Percentiles rank a stretch among this genome's conserved stretches.
phyloP scores from a whole-genome alignment of 2,329 filamentous ascomycete genomes.

The Ceratocystis diversiconidia region DNA sequence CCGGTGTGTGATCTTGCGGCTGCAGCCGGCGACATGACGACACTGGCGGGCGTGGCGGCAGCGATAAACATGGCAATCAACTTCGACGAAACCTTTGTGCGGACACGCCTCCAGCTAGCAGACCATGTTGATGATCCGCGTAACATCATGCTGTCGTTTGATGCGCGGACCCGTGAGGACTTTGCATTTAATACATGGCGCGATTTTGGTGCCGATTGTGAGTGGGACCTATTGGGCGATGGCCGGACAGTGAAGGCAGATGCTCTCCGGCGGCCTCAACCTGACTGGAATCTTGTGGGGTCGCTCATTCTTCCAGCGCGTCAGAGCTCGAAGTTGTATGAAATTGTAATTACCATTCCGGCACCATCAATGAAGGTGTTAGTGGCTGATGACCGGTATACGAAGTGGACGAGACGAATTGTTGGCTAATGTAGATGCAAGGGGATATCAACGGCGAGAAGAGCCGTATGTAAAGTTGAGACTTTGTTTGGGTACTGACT shows the following conservation, averaged over 20 bases:
- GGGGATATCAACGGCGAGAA: not conserved
- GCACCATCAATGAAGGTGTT: conserved; percentile 23
- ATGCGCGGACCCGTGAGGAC: conserved; percentile 28
- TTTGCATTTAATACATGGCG: conserved; percentile 35
- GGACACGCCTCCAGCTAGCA: conserved; percentile 27
- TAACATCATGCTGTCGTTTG: conserved; percentile 28
- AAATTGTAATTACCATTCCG: conserved; percentile 26
- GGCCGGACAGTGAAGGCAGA: conserved; percentile 20
- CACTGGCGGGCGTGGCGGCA: conserved; percentile 24
- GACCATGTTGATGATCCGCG: conserved; percentile 28
- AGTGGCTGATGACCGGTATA: conserved; percentile 22
- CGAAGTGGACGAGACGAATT: conserved; percentile 23
- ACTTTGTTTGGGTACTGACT: not conserved
- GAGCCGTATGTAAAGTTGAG: too few relatives aligned
- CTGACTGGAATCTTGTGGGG: conserved; percentile 24
- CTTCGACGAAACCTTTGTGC: conserved; percentile 31
- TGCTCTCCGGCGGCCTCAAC: conserved; percentile 24
- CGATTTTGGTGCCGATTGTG: conserved; percentile 30
- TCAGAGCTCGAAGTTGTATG: conserved; percentile 20
- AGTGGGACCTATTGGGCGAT: conserved; percentile 26
- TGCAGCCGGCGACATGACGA: conserved; percentile 20
- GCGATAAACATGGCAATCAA: conserved; percentile 22
- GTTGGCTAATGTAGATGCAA: conserved; percentile 10
- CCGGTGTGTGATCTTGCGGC: conserved; percentile 20
- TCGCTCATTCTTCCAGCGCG: conserved; percentile 25